Evolutionary conservation across 2,329 filamentous ascomycete genomes (phyloP), one percentile per base, ranked within the genome.

Genomic region (Trichoderma sp.): DNA sequence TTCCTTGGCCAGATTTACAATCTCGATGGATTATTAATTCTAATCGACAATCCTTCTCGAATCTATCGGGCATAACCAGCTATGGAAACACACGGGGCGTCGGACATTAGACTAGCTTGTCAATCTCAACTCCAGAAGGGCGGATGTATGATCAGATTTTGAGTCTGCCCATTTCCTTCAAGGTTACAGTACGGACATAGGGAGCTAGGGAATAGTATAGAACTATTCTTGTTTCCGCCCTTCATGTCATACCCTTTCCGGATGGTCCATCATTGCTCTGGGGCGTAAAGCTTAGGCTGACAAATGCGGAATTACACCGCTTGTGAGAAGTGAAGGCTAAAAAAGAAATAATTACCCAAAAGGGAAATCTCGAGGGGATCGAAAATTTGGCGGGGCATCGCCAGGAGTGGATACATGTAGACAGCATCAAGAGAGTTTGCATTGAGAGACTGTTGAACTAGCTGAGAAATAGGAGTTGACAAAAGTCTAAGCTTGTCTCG

Each of bases 241-340:
- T 45, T 45, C 16, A 45, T 50, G 3, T 9, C 11, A 38, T 24
- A 14, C 18, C 2, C 16, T n/a, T n/a, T 18, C 18, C 4, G 38
- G 38, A 41, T 7, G 38, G 38, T 18, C 14, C 0, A 18, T 45
- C 16, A 45, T 27, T 50, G 18, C 6, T 3, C 45, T 7, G 8
- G n/a, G n/a, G 11, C 21, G 16, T 64, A 27, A 18, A 64, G 3
- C 4, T 27, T 18, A 18, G 31, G 66, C 66, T 69, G 66, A 69
- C 66, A 69, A 69, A 69, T 69, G n/a, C 66, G 66, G 66, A 56
- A 68, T 56, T 68, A 68, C 29, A 14, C 16, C 16, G 6, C 21
- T 27, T 8, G 24, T 12, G 9, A 1, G 0, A 35, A 0, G 6
- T 27, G 21, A 11, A 27, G 31, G 21, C 21, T 16, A 18, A 68